Conservation (phyloP, 768 basidiomycete species). For the Russula olivacea region DNA sequence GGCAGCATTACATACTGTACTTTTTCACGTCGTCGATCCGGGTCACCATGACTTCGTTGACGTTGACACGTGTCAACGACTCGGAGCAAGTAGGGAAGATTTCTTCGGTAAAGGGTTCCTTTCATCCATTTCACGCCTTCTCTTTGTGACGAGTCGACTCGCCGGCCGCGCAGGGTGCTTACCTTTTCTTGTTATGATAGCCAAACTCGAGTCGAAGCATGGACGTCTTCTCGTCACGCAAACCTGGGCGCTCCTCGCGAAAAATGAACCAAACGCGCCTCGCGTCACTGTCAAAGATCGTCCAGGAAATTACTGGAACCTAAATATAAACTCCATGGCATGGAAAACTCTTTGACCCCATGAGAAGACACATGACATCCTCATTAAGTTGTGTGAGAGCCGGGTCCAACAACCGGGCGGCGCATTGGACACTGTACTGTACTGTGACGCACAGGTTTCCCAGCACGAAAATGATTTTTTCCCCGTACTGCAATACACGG, state of each 20-base stretch:
- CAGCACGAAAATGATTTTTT: background rate
- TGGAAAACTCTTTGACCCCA: background rate
- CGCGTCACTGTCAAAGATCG: background rate
- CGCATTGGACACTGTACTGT: no score
- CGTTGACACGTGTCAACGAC: no score
- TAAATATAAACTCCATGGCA: background rate
- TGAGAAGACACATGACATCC: background rate
- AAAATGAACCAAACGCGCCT: background rate
- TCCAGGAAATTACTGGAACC: conserved; percentile 3
- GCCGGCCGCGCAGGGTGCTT: background rate
- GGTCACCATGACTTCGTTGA: no score
- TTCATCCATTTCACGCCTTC: no score
- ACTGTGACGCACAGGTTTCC: background rate
- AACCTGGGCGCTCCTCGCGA: no score
- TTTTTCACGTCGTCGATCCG: no score
- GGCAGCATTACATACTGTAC: no score
- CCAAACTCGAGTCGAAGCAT: background rate
- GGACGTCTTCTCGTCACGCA: background rate
- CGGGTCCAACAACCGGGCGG: background rate
- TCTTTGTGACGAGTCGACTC: background rate
- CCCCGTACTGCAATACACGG: no score
- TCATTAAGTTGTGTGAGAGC: background rate
- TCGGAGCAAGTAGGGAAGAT: no score
- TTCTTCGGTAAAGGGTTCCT: no score
- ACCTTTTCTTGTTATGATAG: background rate